phyloP scores from a whole-genome alignment of 768 basidiomycete genomes.

The Rhodosporidiobolus odoratus region DNA sequence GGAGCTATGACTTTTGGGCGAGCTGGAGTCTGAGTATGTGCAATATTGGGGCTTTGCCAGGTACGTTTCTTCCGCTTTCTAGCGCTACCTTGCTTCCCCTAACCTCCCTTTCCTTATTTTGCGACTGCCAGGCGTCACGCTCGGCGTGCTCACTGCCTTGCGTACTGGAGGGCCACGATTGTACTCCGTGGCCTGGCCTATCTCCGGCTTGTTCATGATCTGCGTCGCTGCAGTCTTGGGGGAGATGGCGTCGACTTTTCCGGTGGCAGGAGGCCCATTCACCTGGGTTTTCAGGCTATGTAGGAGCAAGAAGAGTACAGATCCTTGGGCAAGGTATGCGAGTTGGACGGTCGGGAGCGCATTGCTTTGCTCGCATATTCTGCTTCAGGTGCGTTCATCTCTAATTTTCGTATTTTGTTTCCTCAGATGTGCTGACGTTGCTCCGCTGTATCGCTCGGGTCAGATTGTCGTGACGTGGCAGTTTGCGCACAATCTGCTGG shows the following conservation, averaged over 20 bases:
- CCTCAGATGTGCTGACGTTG: no score
- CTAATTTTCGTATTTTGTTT: background rate
- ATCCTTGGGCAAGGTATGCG: slow-evolving; percentile 38
- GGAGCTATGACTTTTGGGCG: slow-evolving; percentile 37
- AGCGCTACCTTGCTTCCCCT: background rate
- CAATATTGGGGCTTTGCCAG: slow-evolving; percentile 35
- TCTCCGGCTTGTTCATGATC: slow-evolving; percentile 41
- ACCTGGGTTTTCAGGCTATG: slow-evolving; percentile 42
- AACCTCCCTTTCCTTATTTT: background rate
- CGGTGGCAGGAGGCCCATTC: slow-evolving; percentile 41
- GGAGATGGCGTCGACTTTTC: slow-evolving; percentile 41
- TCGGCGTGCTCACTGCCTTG: slow-evolving; percentile 40
- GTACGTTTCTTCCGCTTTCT: slow-evolving; percentile 2
- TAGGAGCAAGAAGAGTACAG: slow-evolving; percentile 22
- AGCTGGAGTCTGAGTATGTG: slow-evolving; percentile 29
- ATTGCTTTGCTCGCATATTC: slow-evolving; percentile 39
- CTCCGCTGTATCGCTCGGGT: no score
- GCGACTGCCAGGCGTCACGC: slow-evolving; percentile 24
- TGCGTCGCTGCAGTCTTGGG: slow-evolving; percentile 39
- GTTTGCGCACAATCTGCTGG: slow-evolving; percentile 38
- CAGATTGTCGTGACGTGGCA: slow-evolving; percentile 40
- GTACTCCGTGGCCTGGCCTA: slow-evolving; percentile 42
- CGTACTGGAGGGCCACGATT: slow-evolving; percentile 38
- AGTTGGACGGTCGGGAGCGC: slow-evolving; percentile 40
- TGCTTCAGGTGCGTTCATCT: slow-evolving; percentile 33